These are phyloP conservation scores for Crithidia sp. DNA, from an alignment of 208 protist species.

Conservation along the genomic window DNA sequence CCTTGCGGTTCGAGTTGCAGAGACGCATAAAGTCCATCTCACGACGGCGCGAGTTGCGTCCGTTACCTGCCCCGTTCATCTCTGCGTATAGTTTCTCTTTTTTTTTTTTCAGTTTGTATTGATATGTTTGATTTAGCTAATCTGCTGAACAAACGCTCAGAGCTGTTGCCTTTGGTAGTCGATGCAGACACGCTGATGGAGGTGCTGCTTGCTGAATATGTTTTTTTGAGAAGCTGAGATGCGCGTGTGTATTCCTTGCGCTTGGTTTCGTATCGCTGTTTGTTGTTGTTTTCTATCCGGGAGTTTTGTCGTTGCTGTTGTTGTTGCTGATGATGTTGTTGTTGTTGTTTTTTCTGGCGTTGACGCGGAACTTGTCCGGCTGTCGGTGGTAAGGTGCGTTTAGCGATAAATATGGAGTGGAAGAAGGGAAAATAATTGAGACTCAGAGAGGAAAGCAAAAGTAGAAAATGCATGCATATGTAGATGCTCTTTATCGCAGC, in stretches of 20 bases:
- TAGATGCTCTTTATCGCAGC: too few relatives aligned
- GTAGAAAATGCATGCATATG: too few relatives aligned
- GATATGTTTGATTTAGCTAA: background rate
- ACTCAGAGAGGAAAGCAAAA: too few relatives aligned
- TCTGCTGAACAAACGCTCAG: background rate
- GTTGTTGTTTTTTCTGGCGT: background rate
- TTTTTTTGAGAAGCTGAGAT: background rate
- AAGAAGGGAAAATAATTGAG: too few relatives aligned
- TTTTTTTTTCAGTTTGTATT: conserved; percentile 3
- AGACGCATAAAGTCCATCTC: conserved; percentile 98
- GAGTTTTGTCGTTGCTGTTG: conserved; percentile 1
- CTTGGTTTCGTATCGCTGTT: background rate
- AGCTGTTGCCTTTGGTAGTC: too few relatives aligned
- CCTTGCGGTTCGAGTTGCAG: conserved; percentile 95
- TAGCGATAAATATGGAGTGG: too few relatives aligned
- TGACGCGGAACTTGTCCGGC: too few relatives aligned
- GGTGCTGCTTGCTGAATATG: too few relatives aligned
- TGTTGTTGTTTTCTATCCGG: background rate
- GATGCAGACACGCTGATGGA: too few relatives aligned
- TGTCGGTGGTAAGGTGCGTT: too few relatives aligned
- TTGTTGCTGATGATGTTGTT: background rate
- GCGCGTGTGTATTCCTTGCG: conserved; percentile 4
- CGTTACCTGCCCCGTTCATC: conserved; percentile 31
- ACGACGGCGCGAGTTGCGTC: conserved; percentile 62
- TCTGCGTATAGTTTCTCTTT: background rate